Conservation (phyloP, 345 rosid species). For the Dipteronia sinensis region DNA sequence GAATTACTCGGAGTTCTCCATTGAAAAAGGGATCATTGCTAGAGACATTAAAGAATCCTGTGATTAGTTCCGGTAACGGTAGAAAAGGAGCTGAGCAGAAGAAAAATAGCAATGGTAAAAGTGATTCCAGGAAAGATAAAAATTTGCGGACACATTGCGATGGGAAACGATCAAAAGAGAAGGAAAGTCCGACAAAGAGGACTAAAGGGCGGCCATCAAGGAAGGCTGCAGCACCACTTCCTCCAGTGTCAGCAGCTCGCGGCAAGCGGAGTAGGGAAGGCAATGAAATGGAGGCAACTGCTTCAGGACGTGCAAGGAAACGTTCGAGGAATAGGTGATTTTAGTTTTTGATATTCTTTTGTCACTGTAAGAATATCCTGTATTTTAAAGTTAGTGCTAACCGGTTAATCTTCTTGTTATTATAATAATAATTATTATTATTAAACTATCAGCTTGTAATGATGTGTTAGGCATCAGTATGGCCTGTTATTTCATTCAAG, state of each 20-base stretch:
- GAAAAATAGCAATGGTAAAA: slow-evolving; percentile 27
- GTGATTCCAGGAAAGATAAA: slow-evolving; percentile 24
- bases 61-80: slow-evolving; percentile 30
- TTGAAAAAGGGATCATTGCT: slow-evolving; percentile 21
- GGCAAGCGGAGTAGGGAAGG: slow-evolving; percentile 37
- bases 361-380: neutral
- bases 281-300: slow-evolving; percentile 34
- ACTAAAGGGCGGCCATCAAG: slow-evolving; percentile 23
- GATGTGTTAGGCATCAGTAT: too few species aligned
- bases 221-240: slow-evolving; percentile 22
- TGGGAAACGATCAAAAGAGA: slow-evolving; percentile 27
- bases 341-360: neutral
- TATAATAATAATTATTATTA: too few species aligned
- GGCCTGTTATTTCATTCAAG: neutral
- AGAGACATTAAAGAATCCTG: slow-evolving; percentile 29
- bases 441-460: too few species aligned
- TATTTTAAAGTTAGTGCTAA: neutral
- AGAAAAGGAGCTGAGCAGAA: slow-evolving; percentile 37
- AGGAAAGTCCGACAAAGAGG: slow-evolving; percentile 29
- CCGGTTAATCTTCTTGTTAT: neutral
- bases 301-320: slow-evolving; percentile 39
- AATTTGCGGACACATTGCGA: slow-evolving; percentile 24
- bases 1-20: slow-evolving; percentile 45
- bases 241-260: neutral
- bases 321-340: slow-evolving; percentile 41